Percentiles rank a stretch among this genome's conserved stretches.
These are phyloP conservation scores for Hypocrella siamensis DNA, from an alignment of 2,329 filamentous ascomycete species.

Conservation along the genomic window DNA sequence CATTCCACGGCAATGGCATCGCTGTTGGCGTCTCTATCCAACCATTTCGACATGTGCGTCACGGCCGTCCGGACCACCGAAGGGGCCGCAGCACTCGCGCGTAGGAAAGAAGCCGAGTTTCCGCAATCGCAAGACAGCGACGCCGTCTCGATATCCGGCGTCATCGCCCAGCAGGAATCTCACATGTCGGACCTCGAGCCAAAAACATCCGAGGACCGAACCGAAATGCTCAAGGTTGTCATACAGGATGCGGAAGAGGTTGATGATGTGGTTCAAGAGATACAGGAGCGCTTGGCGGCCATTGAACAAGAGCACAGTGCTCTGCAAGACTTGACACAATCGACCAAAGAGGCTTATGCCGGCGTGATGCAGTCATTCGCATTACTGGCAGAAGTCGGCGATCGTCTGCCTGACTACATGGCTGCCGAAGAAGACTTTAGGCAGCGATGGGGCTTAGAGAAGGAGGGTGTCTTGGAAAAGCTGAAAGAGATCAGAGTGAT, in stretches of 20 bases:
- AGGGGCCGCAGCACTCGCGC: conserved; percentile 54
- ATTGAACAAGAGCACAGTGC: conserved; percentile 59
- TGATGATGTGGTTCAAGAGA: conserved; percentile 50
- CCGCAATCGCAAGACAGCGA: conserved; percentile 29
- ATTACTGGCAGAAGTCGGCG: conserved; percentile 51
- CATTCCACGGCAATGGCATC: conserved; percentile 74
- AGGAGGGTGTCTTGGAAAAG: conserved; percentile 49
- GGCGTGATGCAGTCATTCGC: conserved; percentile 47
- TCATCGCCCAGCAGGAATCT: conserved; percentile 43
- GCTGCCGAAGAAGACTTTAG: conserved; percentile 49
- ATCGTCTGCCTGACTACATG: conserved; percentile 48
- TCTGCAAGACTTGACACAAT: conserved; percentile 47
- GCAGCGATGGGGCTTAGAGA: conserved; percentile 58
- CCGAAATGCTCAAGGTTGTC: conserved; percentile 72
- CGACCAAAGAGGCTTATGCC: conserved; percentile 29
- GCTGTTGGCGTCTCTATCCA: conserved; percentile 63
- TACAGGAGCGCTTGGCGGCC: conserved; percentile 57
- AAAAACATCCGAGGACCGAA: conserved; percentile 58
- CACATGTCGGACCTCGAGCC: conserved; percentile 43
- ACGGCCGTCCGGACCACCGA: conserved; percentile 84
- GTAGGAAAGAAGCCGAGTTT: conserved; percentile 51
- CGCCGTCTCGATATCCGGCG: conserved; percentile 47
- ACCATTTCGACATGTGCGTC: conserved; percentile 86
- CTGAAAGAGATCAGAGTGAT: conserved; percentile 66
- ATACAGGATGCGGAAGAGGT: conserved; percentile 53